phyloP scores from a whole-genome alignment of 768 basidiomycete genomes.

The Suillus sp. region DNA sequence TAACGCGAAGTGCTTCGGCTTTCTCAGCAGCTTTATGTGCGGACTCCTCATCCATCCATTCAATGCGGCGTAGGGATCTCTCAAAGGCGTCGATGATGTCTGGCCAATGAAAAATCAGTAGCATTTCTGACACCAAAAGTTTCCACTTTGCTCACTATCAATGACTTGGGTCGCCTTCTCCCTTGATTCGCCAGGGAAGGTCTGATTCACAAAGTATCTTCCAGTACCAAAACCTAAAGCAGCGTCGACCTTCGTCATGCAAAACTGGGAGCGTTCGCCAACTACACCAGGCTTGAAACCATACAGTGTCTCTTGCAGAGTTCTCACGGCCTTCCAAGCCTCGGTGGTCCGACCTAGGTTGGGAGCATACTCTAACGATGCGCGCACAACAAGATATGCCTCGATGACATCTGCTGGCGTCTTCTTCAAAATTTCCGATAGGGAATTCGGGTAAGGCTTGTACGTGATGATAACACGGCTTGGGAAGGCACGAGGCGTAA shows the following conservation, averaged over 20 bases:
- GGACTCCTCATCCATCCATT: slow-evolving; percentile 92
- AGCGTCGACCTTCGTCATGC: slow-evolving; percentile 69
- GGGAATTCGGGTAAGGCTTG: slow-evolving; percentile 69
- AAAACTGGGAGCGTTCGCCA: slow-evolving; percentile 83
- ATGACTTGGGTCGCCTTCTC: slow-evolving; percentile 84
- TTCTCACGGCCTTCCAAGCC: slow-evolving; percentile 74
- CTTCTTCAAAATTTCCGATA: slow-evolving; percentile 67
- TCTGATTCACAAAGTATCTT: slow-evolving; percentile 84
- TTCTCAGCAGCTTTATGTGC: slow-evolving; percentile 84
- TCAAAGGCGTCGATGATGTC: slow-evolving; percentile 87
- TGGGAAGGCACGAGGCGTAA: slow-evolving; percentile 77
- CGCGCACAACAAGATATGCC: slow-evolving; percentile 83
- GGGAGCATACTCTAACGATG: slow-evolving; percentile 66
- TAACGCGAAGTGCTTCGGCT: slow-evolving; percentile 61
- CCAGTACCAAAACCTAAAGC: slow-evolving; percentile 89
- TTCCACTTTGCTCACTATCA: slow-evolving; percentile 46
- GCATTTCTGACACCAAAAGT: not conserved
- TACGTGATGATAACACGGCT: slow-evolving; percentile 78
- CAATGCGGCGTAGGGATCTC: slow-evolving; percentile 64
- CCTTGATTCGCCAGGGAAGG: slow-evolving; percentile 78
- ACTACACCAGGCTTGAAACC: slow-evolving; percentile 89
- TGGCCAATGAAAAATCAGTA: slow-evolving; percentile 32
- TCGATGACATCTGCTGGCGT: slow-evolving; percentile 75
- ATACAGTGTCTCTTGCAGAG: slow-evolving; percentile 68
- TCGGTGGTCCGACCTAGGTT: slow-evolving; percentile 75